Conservation (phyloP, 2,329 filamentous ascomycete species). For the Lojkania enalia region DNA sequence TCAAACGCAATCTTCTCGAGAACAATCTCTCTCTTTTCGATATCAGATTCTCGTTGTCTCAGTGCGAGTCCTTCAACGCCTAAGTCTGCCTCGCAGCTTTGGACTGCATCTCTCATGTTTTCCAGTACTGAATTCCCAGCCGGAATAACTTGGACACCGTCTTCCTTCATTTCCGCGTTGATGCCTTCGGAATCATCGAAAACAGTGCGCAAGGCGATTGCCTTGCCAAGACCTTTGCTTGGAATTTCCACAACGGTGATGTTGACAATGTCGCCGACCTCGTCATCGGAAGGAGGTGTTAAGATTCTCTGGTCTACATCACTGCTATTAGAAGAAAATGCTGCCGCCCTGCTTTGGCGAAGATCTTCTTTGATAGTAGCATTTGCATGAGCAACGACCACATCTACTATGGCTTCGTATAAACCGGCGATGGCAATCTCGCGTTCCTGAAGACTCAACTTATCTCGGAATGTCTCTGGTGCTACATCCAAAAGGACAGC, state of each 20-base stretch:
- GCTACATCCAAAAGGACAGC: slow-evolving; percentile 84
- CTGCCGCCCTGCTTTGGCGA: slow-evolving; percentile 64
- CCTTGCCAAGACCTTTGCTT: slow-evolving; percentile 77
- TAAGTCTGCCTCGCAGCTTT: slow-evolving; percentile 75
- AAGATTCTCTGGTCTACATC: slow-evolving; percentile 55
- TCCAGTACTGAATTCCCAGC: slow-evolving; percentile 81
- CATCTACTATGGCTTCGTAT: slow-evolving; percentile 93
- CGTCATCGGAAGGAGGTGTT: slow-evolving; percentile 72
- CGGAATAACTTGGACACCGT: slow-evolving; percentile 76
- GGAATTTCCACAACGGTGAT: slow-evolving; percentile 89
- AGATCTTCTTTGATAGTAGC: slow-evolving; percentile 79
- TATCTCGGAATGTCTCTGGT: slow-evolving; percentile 75
- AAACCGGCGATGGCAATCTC: slow-evolving; percentile 80
- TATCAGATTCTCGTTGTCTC: slow-evolving; percentile 73
- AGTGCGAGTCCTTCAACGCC: slow-evolving; percentile 70
- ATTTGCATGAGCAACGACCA: slow-evolving; percentile 89
- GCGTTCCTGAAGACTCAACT: slow-evolving; percentile 83
- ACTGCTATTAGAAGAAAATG: slow-evolving; percentile 67
- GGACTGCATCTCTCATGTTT: slow-evolving; percentile 83
- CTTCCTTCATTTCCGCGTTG: slow-evolving; percentile 95
- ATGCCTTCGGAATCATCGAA: slow-evolving; percentile 94
- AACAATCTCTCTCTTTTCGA: slow-evolving; percentile 80
- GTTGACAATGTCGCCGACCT: slow-evolving; percentile 80
- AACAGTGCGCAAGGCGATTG: slow-evolving; percentile 82
- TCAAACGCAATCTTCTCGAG: slow-evolving; percentile 86